These are phyloP conservation scores for Cymbopogon flexuosus DNA, from an alignment of 202 grass and related monocot species.

Conservation along the genomic window DNA sequence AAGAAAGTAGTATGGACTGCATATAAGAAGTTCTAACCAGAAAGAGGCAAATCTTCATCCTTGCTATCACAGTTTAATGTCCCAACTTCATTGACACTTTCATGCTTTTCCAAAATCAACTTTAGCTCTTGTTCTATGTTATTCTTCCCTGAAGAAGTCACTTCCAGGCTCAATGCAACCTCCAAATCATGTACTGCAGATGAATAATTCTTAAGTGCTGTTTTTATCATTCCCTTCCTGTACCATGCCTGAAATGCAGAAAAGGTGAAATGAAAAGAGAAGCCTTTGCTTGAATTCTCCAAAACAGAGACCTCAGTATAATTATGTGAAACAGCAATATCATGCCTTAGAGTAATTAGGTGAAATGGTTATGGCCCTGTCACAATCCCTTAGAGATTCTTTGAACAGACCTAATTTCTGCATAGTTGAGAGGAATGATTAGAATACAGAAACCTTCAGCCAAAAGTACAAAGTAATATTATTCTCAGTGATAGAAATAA, in stretches of 20 bases:
- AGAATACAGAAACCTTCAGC: not conserved
- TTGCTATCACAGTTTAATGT: conserved; percentile 27
- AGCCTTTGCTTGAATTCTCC: conserved; percentile 15
- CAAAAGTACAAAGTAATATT: not conserved
- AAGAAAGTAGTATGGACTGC: not conserved
- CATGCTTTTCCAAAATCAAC: conserved; percentile 37
- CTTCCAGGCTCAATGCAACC: conserved; percentile 61
- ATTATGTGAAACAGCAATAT: not conserved
- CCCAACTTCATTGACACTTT: conserved; percentile 21
- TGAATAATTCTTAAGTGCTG: conserved; percentile 57
- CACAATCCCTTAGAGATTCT: conserved; percentile 74
- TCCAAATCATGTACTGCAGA: conserved; percentile 69
- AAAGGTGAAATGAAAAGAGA: conserved; percentile 13
- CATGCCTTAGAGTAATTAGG: conserved; percentile 65
- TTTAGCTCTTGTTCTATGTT: conserved; percentile 71
- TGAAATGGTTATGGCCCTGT: conserved; percentile 64
- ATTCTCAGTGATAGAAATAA: not conserved
- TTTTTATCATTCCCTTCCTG: conserved; percentile 82
- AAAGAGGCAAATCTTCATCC: conserved; percentile 26
- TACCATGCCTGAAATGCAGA: conserved; percentile 72
- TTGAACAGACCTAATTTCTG: conserved; percentile 75
- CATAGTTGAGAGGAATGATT: conserved; percentile 33
- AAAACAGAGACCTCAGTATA: not conserved
- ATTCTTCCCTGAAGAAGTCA: conserved; percentile 57
- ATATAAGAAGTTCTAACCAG: conserved; percentile 23